phyloP scores from a whole-genome alignment of 352 stramenopile species.

The Pythium angustatum region DNA sequence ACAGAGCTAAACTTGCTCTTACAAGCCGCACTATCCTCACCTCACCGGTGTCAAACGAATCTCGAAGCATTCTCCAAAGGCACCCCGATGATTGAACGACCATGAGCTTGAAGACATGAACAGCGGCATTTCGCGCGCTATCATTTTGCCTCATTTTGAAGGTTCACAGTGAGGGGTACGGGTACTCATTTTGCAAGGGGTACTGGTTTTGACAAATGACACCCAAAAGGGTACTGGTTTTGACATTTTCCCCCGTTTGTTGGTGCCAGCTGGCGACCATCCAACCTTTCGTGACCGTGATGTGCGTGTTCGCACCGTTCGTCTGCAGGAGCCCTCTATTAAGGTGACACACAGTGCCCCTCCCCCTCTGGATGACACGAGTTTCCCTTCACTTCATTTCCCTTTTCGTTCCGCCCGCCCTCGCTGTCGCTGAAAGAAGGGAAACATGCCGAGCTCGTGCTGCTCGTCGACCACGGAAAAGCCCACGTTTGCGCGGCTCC shows the following conservation, averaged over 20 bases:
- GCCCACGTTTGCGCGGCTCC: constrained; percentile 50
- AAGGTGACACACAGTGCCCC: not conserved
- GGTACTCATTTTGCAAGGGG: too few species aligned
- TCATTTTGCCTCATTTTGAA: too few species aligned
- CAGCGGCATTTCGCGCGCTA: too few species aligned
- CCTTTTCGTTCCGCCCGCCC: not conserved
- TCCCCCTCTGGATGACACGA: not conserved
- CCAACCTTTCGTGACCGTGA: not conserved
- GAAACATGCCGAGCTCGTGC: constrained; percentile 12
- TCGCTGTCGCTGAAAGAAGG: not conserved
- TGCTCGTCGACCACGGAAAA: constrained; percentile 11
- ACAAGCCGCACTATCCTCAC: too few species aligned
- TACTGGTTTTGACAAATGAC: too few species aligned
- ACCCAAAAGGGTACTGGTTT: too few species aligned
- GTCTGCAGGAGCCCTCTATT: constrained; percentile 22
- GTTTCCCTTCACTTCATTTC: not conserved
- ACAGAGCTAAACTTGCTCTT: too few species aligned
- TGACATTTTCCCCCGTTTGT: not conserved
- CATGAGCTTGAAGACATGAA: too few species aligned
- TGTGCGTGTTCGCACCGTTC: constrained; percentile 8
- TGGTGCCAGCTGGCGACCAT: not conserved
- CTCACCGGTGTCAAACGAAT: too few species aligned
- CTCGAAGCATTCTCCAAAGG: too few species aligned
- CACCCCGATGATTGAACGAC: too few species aligned
- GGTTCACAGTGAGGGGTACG: too few species aligned